Evolutionary conservation across 73 alveolate species (phyloP).

Genomic region (Paramecium sexaurelia): DNA sequence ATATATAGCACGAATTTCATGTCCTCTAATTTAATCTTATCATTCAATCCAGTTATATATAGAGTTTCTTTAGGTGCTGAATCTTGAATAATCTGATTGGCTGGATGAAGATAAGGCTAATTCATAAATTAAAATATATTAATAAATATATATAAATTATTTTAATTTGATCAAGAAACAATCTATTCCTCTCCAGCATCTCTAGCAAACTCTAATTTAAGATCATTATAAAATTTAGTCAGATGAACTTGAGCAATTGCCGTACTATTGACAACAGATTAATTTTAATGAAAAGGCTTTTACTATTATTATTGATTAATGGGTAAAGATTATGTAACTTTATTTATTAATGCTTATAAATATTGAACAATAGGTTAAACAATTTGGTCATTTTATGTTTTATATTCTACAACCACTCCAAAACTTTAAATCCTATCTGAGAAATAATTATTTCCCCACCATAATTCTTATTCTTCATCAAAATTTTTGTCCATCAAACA

Average conservation of each 20-base stretch:
- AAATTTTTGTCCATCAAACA: constrained; percentile 51
- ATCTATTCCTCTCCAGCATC: constrained; percentile 7
- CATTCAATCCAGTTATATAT: constrained; percentile 53
- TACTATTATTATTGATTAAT: neutral
- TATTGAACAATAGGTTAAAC: constrained; percentile 32
- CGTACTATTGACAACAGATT: neutral
- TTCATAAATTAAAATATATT: constrained; percentile 11
- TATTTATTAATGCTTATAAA: neutral
- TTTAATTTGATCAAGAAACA: neutral
- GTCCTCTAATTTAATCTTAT: constrained; percentile 18
- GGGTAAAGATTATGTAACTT: neutral
- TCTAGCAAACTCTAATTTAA: constrained; percentile 6
- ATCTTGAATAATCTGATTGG: neutral
- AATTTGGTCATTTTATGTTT: neutral
- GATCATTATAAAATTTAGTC: neutral
- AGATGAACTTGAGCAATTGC: constrained; percentile 29
- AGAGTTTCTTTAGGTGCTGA: constrained; percentile 49
- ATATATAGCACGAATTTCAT: neutral
- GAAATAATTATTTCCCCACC: constrained; percentile 41
- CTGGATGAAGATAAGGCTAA: constrained; percentile 40
- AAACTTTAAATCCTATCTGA: neutral
- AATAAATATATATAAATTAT: neutral
- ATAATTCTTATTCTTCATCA: constrained; percentile 25
- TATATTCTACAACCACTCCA: neutral
- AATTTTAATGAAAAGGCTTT: neutral